Conservation (phyloP, 768 basidiomycete species). For the Calocybe cyanea region DNA sequence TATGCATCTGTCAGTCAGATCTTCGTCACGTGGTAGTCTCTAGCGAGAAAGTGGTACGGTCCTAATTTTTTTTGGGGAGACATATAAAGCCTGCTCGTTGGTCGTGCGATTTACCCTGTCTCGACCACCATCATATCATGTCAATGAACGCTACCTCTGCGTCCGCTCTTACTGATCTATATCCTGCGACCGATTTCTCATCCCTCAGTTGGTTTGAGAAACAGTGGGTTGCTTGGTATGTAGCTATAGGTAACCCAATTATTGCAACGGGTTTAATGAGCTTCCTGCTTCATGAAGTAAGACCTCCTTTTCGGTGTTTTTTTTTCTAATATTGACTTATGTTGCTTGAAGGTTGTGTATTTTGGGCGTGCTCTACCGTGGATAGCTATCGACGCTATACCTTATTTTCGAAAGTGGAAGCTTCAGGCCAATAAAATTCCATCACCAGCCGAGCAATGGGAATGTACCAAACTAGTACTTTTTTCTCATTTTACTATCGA, state of each 20-base stretch:
- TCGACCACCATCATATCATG: conserved; percentile 29
- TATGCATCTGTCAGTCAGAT: no score
- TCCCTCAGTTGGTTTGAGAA: conserved; percentile 70
- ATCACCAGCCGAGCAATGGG: conserved; percentile 82
- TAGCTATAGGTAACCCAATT: conserved; percentile 82
- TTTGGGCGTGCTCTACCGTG: conserved; percentile 94
- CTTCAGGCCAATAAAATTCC: conserved; percentile 86
- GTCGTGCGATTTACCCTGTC: conserved; percentile 7
- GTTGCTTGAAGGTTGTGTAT: conserved; percentile 73
- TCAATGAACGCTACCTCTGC: conserved; percentile 38
- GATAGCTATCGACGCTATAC: conserved; percentile 93
- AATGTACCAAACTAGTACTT: conserved; percentile 91
- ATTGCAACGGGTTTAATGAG: conserved; percentile 93
- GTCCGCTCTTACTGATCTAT: conserved; percentile 36
- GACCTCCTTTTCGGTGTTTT: conserved; percentile 24
- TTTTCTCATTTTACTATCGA: conserved; percentile 96
- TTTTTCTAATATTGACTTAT: neutral
- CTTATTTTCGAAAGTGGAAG: conserved; percentile 94
- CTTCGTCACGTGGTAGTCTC: conserved; percentile 13
- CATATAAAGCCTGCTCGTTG: conserved; percentile 8
- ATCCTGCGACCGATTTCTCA: conserved; percentile 54
- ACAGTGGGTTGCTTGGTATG: conserved; percentile 83
- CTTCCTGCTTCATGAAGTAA: conserved; percentile 90
- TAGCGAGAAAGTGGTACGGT: conserved; percentile 15
- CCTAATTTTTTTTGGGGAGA: conserved; percentile 1